A percentile compares a stretch with the other conserved stretches of the same genome.
phyloP scores from a whole-genome alignment of 1,284 basidiomycete species.

The Xerocomus nothofagi region DNA sequence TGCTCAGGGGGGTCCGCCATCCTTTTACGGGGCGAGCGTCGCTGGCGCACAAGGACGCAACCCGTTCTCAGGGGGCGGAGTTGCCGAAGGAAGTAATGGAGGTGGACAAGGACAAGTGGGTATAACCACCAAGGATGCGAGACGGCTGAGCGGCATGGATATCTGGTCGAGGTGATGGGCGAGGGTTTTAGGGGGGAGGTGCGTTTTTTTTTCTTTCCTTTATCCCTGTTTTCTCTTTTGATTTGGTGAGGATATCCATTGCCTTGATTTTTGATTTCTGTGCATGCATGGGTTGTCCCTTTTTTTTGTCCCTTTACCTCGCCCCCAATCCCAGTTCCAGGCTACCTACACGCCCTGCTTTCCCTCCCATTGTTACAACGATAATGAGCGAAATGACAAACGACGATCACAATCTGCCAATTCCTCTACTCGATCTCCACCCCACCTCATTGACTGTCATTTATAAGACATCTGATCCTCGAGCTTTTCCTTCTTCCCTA shows the following conservation, averaged over 20 bases:
- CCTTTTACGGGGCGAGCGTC: constrained; percentile 70
- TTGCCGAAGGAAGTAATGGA: constrained; percentile 20
- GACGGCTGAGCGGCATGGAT: constrained; percentile 71
- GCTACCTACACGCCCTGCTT: neutral
- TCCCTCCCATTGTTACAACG: neutral
- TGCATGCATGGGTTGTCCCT: neutral
- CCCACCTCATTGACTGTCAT: constrained; percentile 9
- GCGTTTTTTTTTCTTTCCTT: neutral
- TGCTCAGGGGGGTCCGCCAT: constrained; percentile 37
- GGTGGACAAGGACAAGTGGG: constrained; percentile 31
- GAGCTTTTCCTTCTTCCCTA: neutral
- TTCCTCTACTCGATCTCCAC: neutral
- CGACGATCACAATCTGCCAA: constrained; percentile 1
- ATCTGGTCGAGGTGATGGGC: constrained; percentile 67
- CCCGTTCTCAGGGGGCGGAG: constrained; percentile 46
- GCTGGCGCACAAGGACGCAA: constrained; percentile 54
- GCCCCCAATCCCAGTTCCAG: neutral
- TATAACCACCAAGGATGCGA: constrained; percentile 51
- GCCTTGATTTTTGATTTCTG: constrained; percentile 1
- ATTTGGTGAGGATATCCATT: constrained; percentile 18
- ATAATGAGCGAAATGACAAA: constrained; percentile 13
- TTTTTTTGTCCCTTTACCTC: neutral
- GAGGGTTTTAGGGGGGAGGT: constrained; percentile 3
- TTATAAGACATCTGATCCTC: constrained; percentile 12
- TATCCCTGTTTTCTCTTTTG: neutral